A percentile compares a stretch with the other conserved stretches of the same genome.
Conservation (phyloP, 257 asterid genomes). For the Ilex aquifolium region DNA sequence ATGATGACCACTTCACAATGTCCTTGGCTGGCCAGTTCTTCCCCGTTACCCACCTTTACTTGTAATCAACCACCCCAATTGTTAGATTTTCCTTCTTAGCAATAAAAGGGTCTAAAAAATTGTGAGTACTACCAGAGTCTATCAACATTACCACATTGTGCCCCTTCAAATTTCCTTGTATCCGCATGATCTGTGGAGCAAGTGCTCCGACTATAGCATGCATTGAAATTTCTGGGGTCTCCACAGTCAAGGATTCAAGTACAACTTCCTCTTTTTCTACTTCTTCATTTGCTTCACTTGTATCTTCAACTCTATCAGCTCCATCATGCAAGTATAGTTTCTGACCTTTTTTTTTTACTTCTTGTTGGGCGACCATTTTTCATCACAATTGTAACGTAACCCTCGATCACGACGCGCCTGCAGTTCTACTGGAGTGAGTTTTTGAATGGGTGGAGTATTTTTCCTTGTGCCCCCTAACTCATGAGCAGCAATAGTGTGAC, state of each 20-base stretch:
- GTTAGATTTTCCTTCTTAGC: neutral
- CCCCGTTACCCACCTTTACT: neutral
- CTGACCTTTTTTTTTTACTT: neutral
- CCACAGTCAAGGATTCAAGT: neutral
- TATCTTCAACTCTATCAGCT: neutral
- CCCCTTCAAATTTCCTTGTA: neutral
- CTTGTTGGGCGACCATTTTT: neutral
- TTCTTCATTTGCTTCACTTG: neutral
- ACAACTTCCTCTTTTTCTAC: neutral
- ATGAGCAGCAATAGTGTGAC: too few species aligned
- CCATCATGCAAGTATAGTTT: neutral
- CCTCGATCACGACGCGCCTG: neutral
- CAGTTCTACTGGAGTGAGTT: too few species aligned
- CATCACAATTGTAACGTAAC: neutral
- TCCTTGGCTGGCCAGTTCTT: neutral
- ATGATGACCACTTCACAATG: neutral
- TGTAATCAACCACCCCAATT: neutral
- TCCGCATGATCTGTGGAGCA: neutral
- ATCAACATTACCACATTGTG: neutral
- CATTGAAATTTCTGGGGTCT: neutral
- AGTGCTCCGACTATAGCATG: neutral
- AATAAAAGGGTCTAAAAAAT: neutral
- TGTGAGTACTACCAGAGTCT: neutral
- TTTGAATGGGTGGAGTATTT: too few species aligned
- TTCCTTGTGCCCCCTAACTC: too few species aligned